Evolutionary conservation across 73 alveolate genomes (phyloP).

Genomic region (Tetrahymena malaccensis): DNA sequence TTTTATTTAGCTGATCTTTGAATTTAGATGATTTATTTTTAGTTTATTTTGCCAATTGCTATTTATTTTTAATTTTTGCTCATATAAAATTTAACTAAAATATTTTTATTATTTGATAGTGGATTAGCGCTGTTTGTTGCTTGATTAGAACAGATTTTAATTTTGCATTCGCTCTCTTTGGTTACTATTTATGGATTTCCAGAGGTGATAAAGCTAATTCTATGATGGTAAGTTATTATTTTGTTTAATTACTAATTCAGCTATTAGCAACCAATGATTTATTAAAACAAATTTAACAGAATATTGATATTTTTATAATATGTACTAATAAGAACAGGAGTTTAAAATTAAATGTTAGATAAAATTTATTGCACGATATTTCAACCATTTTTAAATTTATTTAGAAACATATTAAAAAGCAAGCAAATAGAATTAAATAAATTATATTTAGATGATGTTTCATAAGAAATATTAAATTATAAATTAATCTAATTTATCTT

Average conservation of each 20-base stretch:
- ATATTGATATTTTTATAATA: too few species aligned
- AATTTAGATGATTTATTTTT: background rate
- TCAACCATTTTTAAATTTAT: background rate
- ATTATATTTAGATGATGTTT: background rate
- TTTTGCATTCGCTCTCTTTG: slow-evolving; percentile 41
- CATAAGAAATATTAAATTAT: too few species aligned
- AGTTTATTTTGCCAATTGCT: too few species aligned
- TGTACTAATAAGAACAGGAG: background rate
- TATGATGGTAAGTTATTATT: slow-evolving; percentile 21
- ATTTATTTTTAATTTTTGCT: background rate
- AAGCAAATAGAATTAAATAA: too few species aligned
- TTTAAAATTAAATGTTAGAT: background rate
- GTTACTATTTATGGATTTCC: slow-evolving; percentile 43
- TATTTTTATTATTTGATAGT: background rate
- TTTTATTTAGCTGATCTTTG: background rate
- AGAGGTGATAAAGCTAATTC: slow-evolving; percentile 42
- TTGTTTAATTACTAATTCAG: background rate
- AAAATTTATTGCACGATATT: background rate
- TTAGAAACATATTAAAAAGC: too few species aligned
- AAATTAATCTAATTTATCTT: too few species aligned
- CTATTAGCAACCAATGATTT: background rate
- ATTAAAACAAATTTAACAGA: background rate
- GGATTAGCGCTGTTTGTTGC: slow-evolving; percentile 31
- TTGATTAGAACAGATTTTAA: slow-evolving; percentile 43
- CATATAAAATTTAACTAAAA: background rate